A percentile compares a stretch with the other conserved stretches of the same genome.
Evolutionary conservation across 1,284 basidiomycete genomes (phyloP).

Genomic region (Apiotrichum laibachii): DNA sequence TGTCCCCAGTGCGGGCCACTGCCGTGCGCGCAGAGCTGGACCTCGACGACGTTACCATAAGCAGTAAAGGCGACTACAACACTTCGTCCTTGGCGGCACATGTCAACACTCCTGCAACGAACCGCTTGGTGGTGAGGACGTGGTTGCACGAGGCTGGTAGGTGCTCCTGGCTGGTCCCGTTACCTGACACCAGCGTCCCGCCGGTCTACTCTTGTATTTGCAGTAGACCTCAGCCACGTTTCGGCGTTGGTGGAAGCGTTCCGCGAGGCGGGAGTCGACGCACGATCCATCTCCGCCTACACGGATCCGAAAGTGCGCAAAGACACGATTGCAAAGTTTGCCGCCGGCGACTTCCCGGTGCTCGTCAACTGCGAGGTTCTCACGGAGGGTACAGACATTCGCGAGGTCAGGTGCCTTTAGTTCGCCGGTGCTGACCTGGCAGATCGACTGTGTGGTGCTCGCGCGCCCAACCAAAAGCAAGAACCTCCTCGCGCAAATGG

Average conservation of each 20-base stretch:
- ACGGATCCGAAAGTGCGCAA: conserved; percentile 68
- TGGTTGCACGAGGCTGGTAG: conserved; percentile 78
- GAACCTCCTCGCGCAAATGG: conserved; percentile 93
- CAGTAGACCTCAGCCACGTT: conserved; percentile 83
- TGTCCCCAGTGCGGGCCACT: conserved; percentile 79
- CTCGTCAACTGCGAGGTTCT: conserved; percentile 90
- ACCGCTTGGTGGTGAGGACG: conserved; percentile 69
- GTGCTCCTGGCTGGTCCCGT: conserved; percentile 17
- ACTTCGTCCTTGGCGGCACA: conserved; percentile 69
- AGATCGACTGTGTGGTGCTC: conserved; percentile 83
- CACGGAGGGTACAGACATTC: conserved; percentile 87
- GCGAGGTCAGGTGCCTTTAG: conserved; percentile 55
- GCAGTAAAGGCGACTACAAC: conserved; percentile 71
- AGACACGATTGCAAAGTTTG: conserved; percentile 67
- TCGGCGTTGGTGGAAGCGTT: conserved; percentile 71
- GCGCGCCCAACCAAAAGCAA: conserved; percentile 82
- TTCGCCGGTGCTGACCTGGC: background rate
- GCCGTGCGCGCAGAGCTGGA: conserved; percentile 72
- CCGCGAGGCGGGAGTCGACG: conserved; percentile 74
- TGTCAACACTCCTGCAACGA: conserved; percentile 73
- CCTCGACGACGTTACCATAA: conserved; percentile 65
- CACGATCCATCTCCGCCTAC: conserved; percentile 71
- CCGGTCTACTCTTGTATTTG: conserved; percentile 86
- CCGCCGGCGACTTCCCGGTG: conserved; percentile 72
- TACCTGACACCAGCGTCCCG: conserved; percentile 56